Evolutionary conservation across 2,329 filamentous ascomycete species (phyloP).

Genomic region (Monilinia laxa): DNA sequence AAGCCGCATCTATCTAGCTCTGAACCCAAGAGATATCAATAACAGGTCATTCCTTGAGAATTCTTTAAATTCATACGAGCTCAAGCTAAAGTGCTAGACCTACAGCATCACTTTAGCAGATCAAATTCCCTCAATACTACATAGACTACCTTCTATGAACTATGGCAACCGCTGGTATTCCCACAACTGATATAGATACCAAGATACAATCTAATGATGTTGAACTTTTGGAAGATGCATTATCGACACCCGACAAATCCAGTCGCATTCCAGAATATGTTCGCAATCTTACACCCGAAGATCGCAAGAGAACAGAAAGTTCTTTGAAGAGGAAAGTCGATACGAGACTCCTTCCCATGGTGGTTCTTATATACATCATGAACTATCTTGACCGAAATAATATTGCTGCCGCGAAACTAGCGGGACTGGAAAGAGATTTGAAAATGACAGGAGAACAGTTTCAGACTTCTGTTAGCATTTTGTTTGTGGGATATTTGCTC

Average conservation of each 20-base stretch:
- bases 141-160: background rate
- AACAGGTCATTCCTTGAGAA: background rate
- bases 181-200: background rate
- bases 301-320: constrained; percentile 53
- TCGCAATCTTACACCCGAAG: constrained; percentile 50
- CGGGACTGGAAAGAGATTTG: constrained; percentile 49
- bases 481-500: constrained; percentile 44
- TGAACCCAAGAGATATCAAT: background rate
- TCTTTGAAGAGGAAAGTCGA: constrained; percentile 65
- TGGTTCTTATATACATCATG: constrained; percentile 69
- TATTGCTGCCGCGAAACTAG: constrained; percentile 55
- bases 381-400: constrained; percentile 64
- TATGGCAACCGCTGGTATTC: background rate
- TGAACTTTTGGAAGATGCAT: constrained; percentile 23
- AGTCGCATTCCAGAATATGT: constrained; percentile 38
- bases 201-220: constrained; percentile 16
- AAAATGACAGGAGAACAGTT: constrained; percentile 45
- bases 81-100: background rate
- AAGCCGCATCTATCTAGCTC: background rate
- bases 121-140: background rate
- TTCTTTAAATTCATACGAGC: background rate
- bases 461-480: constrained; percentile 45
- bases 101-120: background rate
- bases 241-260: constrained; percentile 1
- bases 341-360: constrained; percentile 61